phyloP scores from a whole-genome alignment of 2,329 filamentous ascomycete genomes.

The Phialemonium atrogriseum region DNA sequence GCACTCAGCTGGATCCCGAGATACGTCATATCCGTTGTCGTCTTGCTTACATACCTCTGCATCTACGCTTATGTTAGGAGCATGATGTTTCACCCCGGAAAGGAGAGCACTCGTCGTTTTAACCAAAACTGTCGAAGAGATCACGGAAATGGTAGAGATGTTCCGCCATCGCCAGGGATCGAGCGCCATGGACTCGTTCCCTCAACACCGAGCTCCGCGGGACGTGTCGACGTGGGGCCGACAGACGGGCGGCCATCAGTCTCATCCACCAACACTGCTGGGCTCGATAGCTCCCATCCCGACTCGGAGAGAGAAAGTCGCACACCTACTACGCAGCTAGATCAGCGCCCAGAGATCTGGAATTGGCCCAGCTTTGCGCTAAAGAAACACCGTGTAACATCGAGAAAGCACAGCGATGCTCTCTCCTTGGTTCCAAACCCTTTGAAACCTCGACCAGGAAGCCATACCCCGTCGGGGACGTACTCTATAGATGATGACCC shows the following conservation, averaged over 20 bases:
- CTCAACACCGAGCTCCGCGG: conserved; percentile 17
- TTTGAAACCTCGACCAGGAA: no score
- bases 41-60: conserved; percentile 56
- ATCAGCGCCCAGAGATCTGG: no score
- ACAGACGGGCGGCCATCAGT: conserved; percentile 1
- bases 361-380: no score
- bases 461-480: no score
- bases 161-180: conserved; percentile 19
- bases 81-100: conserved; percentile 30
- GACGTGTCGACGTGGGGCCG: conserved; percentile 12
- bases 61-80: conserved; percentile 61
- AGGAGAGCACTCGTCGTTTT: conserved; percentile 12
- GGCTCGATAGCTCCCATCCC: no score
- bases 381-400: no score
- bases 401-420: no score
- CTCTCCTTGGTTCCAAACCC: no score
- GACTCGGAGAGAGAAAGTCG: no score
- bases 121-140: conserved; percentile 5
- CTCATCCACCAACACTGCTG: conserved; percentile 1
- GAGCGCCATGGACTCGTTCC: conserved; percentile 23
- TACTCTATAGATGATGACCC: conserved; percentile 3
- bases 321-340: no score
- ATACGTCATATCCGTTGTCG: conserved; percentile 57
- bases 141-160: background rate
- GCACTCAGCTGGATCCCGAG: conserved; percentile 66